A percentile compares a stretch with the other conserved stretches of the same genome.
phyloP scores from a whole-genome alignment of 163 green algal genomes.

The Chloromonas sp. region DNA sequence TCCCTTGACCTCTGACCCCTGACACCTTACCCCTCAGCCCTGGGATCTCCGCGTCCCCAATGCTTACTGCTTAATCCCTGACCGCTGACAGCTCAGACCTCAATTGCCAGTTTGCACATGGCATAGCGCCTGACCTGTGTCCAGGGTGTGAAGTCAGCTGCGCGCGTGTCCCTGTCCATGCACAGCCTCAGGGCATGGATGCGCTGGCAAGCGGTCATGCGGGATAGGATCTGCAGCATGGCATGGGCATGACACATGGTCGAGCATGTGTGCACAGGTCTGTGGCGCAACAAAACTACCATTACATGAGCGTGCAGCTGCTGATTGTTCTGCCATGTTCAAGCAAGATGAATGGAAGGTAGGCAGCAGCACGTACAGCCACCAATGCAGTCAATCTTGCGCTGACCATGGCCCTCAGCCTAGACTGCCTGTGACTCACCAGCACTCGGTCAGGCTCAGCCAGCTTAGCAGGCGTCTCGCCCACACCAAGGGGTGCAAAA shows the following conservation, averaged over 20 bases:
- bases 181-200: constrained; percentile 42
- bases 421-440: neutral
- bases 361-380: neutral
- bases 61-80: too few relatives aligned
- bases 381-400: neutral
- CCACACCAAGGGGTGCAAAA: neutral
- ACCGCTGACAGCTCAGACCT: too few relatives aligned
- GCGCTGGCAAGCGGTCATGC: constrained; percentile 36
- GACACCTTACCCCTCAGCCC: too few relatives aligned
- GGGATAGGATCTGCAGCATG: constrained; percentile 18
- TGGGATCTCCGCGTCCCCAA: too few relatives aligned
- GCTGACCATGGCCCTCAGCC: neutral
- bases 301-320: neutral
- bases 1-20: too few relatives aligned
- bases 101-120: too few relatives aligned
- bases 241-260: neutral
- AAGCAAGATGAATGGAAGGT: neutral
- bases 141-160: constrained; percentile 43
- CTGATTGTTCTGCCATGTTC: neutral
- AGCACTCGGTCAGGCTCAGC: neutral
- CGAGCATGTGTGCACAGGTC: neutral
- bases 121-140: constrained; percentile 16
- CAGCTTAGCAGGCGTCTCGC: neutral
- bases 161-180: constrained; percentile 31
- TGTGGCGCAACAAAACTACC: neutral